Evolutionary conservation across 2,329 filamentous ascomycete genomes (phyloP).

Genomic region (Gnomoniopsis smithogilvyi): DNA sequence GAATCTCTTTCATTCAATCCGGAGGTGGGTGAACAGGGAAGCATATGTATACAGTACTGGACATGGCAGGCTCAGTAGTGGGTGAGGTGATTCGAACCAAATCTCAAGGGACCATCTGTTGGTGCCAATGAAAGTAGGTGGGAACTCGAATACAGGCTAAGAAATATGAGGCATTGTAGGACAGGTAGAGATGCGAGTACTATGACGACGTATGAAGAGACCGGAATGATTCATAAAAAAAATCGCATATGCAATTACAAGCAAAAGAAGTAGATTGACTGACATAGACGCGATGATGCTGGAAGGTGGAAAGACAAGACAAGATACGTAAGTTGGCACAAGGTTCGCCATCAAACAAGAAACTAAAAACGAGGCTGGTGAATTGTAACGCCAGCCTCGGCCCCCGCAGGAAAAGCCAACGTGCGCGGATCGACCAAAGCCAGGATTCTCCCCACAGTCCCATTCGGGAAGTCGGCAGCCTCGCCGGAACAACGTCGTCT

Average conservation of each 20-base stretch:
- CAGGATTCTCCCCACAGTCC: not conserved
- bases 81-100: too few species aligned
- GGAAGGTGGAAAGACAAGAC: not conserved
- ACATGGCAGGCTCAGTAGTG: too few species aligned
- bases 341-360: not conserved
- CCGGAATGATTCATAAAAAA: too few species aligned
- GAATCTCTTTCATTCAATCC: not conserved
- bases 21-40: not conserved
- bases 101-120: too few species aligned
- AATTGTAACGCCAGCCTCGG: not conserved
- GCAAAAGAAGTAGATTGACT: not conserved
- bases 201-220: too few species aligned
- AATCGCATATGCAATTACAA: too few species aligned
- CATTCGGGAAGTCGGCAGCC: conserved; percentile 2
- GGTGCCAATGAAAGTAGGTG: too few species aligned
- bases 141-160: too few species aligned
- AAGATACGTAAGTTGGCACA: too few species aligned
- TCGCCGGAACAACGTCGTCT: not conserved
- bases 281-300: not conserved
- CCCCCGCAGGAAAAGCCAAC: not conserved
- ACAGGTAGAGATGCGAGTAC: too few species aligned
- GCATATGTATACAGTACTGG: not conserved
- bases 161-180: too few species aligned
- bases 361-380: too few species aligned
- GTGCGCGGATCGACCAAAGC: not conserved